Base-by-base conservation (phyloP, 176 grass and related monocot genomes). In the Avena insularis region DNA sequence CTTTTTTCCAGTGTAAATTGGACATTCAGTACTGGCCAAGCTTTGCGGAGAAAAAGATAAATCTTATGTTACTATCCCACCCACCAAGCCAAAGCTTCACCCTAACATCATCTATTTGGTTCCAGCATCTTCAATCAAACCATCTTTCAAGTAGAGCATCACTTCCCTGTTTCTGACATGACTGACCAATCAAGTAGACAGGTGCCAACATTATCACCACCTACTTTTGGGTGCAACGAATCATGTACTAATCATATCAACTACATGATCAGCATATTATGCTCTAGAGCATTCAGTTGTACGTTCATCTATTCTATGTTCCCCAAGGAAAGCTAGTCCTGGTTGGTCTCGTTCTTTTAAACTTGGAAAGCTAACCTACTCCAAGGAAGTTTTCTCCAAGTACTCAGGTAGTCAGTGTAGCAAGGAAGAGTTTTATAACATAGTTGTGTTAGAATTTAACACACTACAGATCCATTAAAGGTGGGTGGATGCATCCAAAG, bases 161-260 rank as follows among this genome's bases (percentile, higher is more conserved):
- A n/a, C 16, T 43, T 29, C 1, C 43, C 55, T 85, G 46, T 85
- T 85, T 82, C 15, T 88, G 82, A 86, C 35, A 86, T 50, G 65
- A 82, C 83, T 50, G 49, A 64, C 31, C 62, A 68, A 86, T 86
- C 64, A 82, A 72, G 62, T 56, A 71, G 45, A 83, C 33, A 81
- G 54, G 31, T 23, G 51, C 53, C 70, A 33, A 21, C 77, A 63
- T 29, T 85, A 77, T 85, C 27, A 17, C 60, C 69, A 82, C 61
- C 82, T 81, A 88, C 80, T 91, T 80, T 91, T 69, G 45, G 53
- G 77, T 88, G 82, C 71, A 91, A 82, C 27, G 48, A 78, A 85
- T 64, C 82, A 63, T 78, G 20, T 47, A 62, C 51, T 53, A 70
- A 71, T 85, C 86, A 82, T 61, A 88, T 85, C 76, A 82, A 55